phyloP scores from a whole-genome alignment of 352 stramenopile genomes.

The Achlya hypogyna region DNA sequence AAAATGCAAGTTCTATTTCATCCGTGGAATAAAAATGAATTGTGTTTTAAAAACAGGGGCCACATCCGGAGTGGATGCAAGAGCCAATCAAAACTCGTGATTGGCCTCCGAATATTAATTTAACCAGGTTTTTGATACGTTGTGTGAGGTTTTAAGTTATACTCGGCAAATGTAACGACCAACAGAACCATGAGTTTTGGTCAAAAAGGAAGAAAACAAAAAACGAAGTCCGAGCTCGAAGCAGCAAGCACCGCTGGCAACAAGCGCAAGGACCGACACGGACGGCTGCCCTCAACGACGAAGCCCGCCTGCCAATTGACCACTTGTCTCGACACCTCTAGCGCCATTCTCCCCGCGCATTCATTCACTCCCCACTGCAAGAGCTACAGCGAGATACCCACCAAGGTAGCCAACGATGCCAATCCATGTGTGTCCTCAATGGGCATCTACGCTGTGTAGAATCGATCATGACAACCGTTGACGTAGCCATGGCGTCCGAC shows the following conservation, averaged over 20 bases:
- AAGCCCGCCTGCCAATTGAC: neutral
- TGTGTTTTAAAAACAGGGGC: neutral
- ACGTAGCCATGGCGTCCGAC: conserved; percentile 12
- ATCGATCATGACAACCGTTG: conserved; percentile 1
- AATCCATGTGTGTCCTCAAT: neutral
- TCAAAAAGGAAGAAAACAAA: conserved; percentile 17
- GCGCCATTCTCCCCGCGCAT: neutral
- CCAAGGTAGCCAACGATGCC: neutral
- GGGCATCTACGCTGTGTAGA: neutral
- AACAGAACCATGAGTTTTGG: conserved; percentile 20
- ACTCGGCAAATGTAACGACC: conserved; percentile 20
- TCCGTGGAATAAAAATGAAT: neutral
- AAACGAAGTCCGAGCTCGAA: conserved; percentile 12
- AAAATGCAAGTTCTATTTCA: neutral
- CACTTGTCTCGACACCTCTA: neutral
- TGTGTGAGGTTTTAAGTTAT: conserved; percentile 16
- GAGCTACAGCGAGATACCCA: too few species aligned
- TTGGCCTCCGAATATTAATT: conserved; percentile 1
- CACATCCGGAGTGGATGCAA: neutral
- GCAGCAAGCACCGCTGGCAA: neutral
- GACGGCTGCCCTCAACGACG: neutral
- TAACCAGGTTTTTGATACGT: neutral
- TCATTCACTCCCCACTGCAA: neutral
- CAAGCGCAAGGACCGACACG: neutral
- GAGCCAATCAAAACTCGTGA: neutral